phyloP scores from a whole-genome alignment of 2,329 filamentous ascomycete genomes.

The Fusarium sp. region DNA sequence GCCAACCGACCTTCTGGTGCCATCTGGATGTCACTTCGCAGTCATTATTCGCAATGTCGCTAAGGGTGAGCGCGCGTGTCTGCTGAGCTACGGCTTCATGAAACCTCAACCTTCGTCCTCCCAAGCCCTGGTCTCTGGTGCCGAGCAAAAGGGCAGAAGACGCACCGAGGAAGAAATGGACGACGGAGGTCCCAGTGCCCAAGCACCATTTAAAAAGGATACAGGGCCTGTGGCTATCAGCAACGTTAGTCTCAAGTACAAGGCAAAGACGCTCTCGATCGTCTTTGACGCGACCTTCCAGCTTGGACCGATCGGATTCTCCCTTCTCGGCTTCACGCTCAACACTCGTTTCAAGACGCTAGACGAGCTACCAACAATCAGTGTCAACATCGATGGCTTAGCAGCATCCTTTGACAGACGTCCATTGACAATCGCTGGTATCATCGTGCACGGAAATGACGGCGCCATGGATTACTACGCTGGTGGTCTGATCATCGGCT shows the following conservation, averaged over 20 bases:
- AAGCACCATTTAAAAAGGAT: neutral
- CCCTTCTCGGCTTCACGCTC: neutral
- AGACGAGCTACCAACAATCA: neutral
- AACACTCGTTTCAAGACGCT: neutral
- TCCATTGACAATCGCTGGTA: conserved; percentile 50
- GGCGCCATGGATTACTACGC: conserved; percentile 46
- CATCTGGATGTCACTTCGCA: neutral
- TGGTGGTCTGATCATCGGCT: conserved; percentile 50
- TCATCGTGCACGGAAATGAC: conserved; percentile 44
- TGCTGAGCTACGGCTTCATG: neutral
- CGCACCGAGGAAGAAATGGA: neutral
- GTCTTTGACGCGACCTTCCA: neutral
- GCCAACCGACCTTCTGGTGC: neutral
- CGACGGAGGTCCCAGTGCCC: neutral
- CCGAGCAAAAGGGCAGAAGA: accelerated
- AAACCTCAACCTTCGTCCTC: neutral
- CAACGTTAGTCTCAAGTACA: neutral
- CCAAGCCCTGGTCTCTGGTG: neutral
- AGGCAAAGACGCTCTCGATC: neutral
- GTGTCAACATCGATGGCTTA: conserved; percentile 46
- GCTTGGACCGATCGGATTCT: neutral
- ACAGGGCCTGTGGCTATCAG: neutral
- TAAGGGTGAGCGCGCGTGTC: neutral
- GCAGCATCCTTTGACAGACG: conserved; percentile 46
- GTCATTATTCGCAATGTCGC: neutral